These are phyloP conservation scores for Bretziella fagacearum DNA, from an alignment of 2,329 filamentous ascomycete species.

Conservation along the genomic window DNA sequence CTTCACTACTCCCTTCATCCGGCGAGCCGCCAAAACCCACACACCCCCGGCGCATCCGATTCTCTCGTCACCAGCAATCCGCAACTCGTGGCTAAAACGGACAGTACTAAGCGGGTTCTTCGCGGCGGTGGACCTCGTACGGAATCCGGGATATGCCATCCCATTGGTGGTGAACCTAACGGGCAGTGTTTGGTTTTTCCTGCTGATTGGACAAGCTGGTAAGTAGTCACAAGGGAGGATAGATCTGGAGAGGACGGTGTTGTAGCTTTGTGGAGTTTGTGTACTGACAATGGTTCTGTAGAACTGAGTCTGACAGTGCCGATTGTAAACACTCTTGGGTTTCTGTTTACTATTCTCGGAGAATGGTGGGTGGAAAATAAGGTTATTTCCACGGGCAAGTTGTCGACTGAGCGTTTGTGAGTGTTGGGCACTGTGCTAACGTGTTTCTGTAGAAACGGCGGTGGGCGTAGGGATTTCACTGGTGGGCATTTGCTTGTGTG, in stretches of 20 bases:
- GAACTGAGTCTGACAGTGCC: conserved; percentile 87
- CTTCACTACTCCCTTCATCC: conserved; percentile 82
- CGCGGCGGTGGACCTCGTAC: conserved; percentile 59
- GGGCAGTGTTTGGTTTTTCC: conserved; percentile 90
- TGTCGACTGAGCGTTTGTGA: background rate
- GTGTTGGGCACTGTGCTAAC: background rate
- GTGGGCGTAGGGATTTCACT: conserved; percentile 67
- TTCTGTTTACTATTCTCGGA: conserved; percentile 86
- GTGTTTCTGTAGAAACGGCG: conserved; percentile 48
- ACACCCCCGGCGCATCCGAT: conserved; percentile 42
- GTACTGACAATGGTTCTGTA: conserved; percentile 22
- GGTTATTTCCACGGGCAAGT: conserved; percentile 63
- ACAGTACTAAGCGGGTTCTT: conserved; percentile 52
- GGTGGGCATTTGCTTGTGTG: conserved; percentile 66
- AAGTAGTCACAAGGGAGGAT: too few species aligned
- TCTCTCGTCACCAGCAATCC: conserved; percentile 33
- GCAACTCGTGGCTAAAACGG: conserved; percentile 41
- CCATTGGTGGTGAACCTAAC: conserved; percentile 79
- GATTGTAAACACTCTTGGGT: conserved; percentile 85
- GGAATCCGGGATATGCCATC: conserved; percentile 67
- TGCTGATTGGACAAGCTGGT: conserved; percentile 86
- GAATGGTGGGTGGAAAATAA: conserved; percentile 94
- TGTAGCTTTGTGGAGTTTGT: background rate
- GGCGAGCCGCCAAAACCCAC: conserved; percentile 64
- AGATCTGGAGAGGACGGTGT: too few species aligned